Percentiles rank a stretch among this genome's conserved stretches.
phyloP scores from a whole-genome alignment of 805 yeast species.

The Saccharomycopsis selenospora region DNA sequence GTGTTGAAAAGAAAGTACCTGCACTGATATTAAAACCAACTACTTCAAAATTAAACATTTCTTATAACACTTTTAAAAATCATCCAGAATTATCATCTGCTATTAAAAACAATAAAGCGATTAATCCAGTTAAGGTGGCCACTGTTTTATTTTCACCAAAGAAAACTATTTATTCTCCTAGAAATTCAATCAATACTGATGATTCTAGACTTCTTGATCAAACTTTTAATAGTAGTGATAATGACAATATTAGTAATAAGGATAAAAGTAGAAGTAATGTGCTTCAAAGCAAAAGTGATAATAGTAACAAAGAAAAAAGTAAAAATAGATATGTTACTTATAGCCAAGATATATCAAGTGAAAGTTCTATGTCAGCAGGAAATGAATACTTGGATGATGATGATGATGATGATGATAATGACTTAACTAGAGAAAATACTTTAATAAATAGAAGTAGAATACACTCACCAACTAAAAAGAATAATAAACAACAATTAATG shows the following conservation, averaged over 20 bases:
- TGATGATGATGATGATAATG: constrained; percentile 15
- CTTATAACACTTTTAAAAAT: constrained; percentile 20
- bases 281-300: background rate
- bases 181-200: background rate
- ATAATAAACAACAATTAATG: constrained; percentile 9
- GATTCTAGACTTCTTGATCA: background rate
- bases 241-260: background rate
- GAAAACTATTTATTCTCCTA: constrained; percentile 22
- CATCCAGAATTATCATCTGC: constrained; percentile 25
- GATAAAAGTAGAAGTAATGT: background rate
- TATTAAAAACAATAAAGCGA: constrained; percentile 24
- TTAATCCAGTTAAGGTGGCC: constrained; percentile 31
- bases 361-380: background rate
- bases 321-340: constrained; percentile 2
- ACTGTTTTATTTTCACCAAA: constrained; percentile 33
- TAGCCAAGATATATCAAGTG: background rate
- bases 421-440: background rate
- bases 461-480: constrained; percentile 2
- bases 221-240: background rate
- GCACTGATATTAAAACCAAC: background rate
- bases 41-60: constrained; percentile 21
- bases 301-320: background rate
- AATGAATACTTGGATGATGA: constrained; percentile 23
- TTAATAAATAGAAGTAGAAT: constrained; percentile 8
- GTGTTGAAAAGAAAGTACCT: background rate